These are phyloP conservation scores for Monosporascus sp. DNA, from an alignment of 2,329 filamentous ascomycete species.

Conservation along the genomic window DNA sequence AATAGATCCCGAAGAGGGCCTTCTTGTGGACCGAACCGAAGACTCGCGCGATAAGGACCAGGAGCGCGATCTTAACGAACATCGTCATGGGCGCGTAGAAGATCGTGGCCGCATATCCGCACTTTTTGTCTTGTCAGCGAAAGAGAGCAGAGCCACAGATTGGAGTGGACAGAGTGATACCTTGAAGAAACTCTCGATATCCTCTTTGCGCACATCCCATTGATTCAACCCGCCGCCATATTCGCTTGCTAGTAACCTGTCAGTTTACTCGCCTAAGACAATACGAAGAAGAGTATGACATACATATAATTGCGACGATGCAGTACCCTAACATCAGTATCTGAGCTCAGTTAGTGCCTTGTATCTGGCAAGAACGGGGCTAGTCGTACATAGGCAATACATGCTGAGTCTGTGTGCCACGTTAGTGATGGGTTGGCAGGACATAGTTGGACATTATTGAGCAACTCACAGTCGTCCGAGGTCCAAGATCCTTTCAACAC, in stretches of 20 bases:
- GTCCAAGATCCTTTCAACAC: slow-evolving; percentile 10
- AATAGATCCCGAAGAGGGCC: slow-evolving; percentile 31
- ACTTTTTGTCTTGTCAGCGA: slow-evolving; percentile 16
- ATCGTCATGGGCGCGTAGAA: slow-evolving; percentile 40
- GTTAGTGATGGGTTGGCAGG: background rate
- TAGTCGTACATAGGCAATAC: background rate
- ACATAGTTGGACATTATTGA: background rate
- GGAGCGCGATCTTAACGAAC: slow-evolving; percentile 36
- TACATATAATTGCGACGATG: slow-evolving; percentile 17
- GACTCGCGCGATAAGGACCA: slow-evolving; percentile 37
- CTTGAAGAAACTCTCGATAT: slow-evolving; percentile 25
- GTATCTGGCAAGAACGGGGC: background rate
- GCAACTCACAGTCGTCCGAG: slow-evolving; percentile 22
- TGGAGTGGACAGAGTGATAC: background rate
- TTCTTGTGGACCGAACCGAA: slow-evolving; percentile 35
- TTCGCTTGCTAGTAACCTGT: slow-evolving; percentile 10
- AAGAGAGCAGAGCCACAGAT: background rate
- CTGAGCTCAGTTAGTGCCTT: slow-evolving; percentile 5
- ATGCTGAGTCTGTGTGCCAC: background rate
- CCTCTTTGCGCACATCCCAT: slow-evolving; percentile 22
- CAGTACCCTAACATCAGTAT: slow-evolving; percentile 25
- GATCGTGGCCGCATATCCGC: slow-evolving; percentile 36
- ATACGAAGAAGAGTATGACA: background rate
- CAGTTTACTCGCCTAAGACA: background rate
- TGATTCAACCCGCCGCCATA: slow-evolving; percentile 32